Conservation (phyloP, 768 basidiomycete species). For the Rhizopogon salebrosus region DNA sequence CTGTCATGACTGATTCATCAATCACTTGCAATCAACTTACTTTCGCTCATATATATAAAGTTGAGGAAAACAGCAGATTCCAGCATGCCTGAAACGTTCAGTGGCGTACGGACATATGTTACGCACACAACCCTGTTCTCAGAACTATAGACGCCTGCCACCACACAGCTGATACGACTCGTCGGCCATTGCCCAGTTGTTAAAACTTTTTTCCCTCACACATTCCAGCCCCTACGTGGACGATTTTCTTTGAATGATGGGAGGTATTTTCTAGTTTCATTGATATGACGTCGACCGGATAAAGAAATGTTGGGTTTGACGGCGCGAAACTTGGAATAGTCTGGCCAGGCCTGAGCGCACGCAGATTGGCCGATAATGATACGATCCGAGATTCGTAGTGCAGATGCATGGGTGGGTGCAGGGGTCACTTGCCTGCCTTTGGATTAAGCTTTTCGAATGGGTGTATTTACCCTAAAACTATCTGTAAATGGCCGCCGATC, state of each 20-base stretch:
- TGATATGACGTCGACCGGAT: too few relatives aligned
- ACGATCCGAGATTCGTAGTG: too few relatives aligned
- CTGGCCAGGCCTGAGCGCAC: too few relatives aligned
- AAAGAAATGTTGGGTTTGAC: too few relatives aligned
- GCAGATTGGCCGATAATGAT: too few relatives aligned
- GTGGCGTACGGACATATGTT: slow-evolving; percentile 24
- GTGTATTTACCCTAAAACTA: neutral
- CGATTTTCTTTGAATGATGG: neutral
- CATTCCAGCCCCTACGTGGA: neutral
- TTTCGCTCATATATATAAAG: neutral
- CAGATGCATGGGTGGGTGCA: too few relatives aligned
- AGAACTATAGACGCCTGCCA: slow-evolving; percentile 3
- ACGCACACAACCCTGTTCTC: slow-evolving; percentile 9
- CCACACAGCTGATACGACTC: neutral
- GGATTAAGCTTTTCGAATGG: neutral
- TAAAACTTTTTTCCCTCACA: neutral
- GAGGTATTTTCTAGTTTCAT: neutral
- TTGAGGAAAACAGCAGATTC: slow-evolving; percentile 9
- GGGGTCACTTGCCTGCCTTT: too few relatives aligned
- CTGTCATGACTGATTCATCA: neutral
- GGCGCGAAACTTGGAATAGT: too few relatives aligned
- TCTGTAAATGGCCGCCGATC: neutral
- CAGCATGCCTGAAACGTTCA: slow-evolving; percentile 24
- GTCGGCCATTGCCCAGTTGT: neutral
- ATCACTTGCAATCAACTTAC: neutral